These are phyloP conservation scores for Coemansia sp. DNA, from an alignment of 192 early-diverging fungal genomes.

Conservation along the genomic window DNA sequence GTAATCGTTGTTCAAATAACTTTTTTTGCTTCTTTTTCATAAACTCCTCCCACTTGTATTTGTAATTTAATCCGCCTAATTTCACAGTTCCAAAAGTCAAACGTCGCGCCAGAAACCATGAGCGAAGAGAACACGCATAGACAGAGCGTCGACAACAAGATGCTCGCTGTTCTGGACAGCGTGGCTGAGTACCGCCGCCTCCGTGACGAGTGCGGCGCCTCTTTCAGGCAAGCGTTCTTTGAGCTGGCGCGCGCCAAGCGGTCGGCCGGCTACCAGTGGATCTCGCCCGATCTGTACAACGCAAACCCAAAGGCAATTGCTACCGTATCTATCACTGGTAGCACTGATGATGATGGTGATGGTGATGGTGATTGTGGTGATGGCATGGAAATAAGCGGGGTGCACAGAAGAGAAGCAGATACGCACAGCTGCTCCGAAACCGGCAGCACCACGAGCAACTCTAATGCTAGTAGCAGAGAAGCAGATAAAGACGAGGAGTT, in stretches of 20 bases:
- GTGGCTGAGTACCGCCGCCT: slow-evolving; percentile 35
- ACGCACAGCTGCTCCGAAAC: background rate
- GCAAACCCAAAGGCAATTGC: slow-evolving; percentile 32
- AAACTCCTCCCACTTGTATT: no score
- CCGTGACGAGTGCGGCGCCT: slow-evolving; percentile 1
- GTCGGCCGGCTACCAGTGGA: slow-evolving; percentile 46
- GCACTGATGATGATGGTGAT: background rate
- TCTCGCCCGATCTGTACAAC: slow-evolving; percentile 44
- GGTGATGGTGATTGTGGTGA: no score
- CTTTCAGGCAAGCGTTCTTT: slow-evolving; percentile 38
- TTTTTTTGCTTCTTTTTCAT: no score
- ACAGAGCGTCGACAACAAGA: slow-evolving; percentile 13
- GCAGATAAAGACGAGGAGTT: background rate
- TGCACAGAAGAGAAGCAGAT: background rate
- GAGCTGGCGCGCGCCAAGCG: slow-evolving; percentile 38
- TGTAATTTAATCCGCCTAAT: no score
- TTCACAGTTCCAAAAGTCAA: no score
- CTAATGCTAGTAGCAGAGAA: slow-evolving; percentile 2
- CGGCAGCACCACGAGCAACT: no score
- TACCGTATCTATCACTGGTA: slow-evolving; percentile 18
- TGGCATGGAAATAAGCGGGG: background rate
- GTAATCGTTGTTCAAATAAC: no score
- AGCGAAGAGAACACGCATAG: background rate
- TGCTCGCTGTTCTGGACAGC: slow-evolving; percentile 26
- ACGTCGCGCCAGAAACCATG: no score